Conservation (phyloP, 805 yeast species). For the Dipodascopsis uninucleata region DNA sequence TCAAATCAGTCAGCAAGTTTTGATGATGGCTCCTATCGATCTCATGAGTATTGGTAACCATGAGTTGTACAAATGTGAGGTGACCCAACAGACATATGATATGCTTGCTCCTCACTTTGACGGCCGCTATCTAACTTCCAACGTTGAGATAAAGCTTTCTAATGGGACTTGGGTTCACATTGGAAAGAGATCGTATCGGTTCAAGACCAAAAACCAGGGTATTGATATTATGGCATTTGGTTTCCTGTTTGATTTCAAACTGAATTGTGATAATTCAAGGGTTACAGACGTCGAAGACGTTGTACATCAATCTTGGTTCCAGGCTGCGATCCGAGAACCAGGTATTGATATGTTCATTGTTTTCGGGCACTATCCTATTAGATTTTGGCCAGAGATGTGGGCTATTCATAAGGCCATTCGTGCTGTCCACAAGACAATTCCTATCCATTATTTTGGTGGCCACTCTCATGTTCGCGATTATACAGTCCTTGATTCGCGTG, state of each 20-base stretch:
- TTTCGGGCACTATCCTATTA: constrained; percentile 77
- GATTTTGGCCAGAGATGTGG: constrained; percentile 52
- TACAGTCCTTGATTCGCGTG: constrained; percentile 56
- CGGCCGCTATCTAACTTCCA: constrained; percentile 56
- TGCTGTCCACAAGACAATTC: constrained; percentile 51
- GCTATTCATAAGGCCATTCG: constrained; percentile 52
- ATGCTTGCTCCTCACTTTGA: constrained; percentile 52
- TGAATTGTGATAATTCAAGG: constrained; percentile 54
- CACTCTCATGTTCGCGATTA: constrained; percentile 92
- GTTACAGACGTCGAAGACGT: constrained; percentile 61
- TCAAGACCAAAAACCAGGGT: constrained; percentile 54
- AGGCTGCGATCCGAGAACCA: constrained; percentile 39
- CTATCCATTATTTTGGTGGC: constrained; percentile 88
- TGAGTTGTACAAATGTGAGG: constrained; percentile 70
- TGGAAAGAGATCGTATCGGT: constrained; percentile 64
- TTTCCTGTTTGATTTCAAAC: constrained; percentile 70
- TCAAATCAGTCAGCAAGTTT: constrained; percentile 53
- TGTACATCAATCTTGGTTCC: constrained; percentile 63
- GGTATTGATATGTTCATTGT: constrained; percentile 65
- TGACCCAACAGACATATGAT: constrained; percentile 63
- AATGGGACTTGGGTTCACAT: constrained; percentile 52
- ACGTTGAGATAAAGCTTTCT: constrained; percentile 36
- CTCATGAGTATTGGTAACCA: constrained; percentile 85
- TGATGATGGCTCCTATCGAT: constrained; percentile 64
- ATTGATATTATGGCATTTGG: constrained; percentile 64